Conservation (phyloP, 768 basidiomycete genomes). For the Xanthoconium purpureum region DNA sequence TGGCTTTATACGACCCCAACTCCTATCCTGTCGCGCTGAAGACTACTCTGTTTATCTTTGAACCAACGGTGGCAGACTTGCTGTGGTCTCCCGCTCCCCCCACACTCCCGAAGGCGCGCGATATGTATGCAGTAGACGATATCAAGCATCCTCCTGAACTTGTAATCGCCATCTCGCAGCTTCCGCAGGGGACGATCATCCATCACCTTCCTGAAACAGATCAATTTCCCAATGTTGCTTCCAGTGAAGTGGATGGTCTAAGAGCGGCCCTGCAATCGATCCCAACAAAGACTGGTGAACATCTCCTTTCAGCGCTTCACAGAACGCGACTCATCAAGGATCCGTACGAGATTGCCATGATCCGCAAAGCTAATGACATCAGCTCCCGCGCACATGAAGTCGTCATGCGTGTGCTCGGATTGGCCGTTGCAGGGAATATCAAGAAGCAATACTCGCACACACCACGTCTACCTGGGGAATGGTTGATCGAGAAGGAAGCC, state of each 20-base stretch:
- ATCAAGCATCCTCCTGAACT: conserved; percentile 52
- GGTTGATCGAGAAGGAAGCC: conserved; percentile 88
- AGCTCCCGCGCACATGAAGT: conserved; percentile 88
- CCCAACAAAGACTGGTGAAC: conserved; percentile 27
- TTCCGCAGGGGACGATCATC: conserved; percentile 53
- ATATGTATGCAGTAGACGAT: conserved; percentile 57
- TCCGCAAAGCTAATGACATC: conserved; percentile 79
- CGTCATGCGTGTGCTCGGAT: conserved; percentile 87
- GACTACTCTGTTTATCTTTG: conserved; percentile 74
- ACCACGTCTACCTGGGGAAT: conserved; percentile 69
- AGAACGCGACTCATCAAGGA: conserved; percentile 78
- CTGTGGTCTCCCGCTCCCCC: conserved; percentile 91
- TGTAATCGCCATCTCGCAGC: conserved; percentile 41
- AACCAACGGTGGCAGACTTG: conserved; percentile 65
- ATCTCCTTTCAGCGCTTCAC: conserved; percentile 79
- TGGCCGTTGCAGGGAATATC: conserved; percentile 60
- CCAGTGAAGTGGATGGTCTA: conserved; percentile 8
- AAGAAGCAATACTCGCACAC: conserved; percentile 38
- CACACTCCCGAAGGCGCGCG: conserved; percentile 53
- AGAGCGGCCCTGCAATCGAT: not conserved
- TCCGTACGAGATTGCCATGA: conserved; percentile 64
- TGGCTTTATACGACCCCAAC: conserved; percentile 53
- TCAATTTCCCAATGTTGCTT: conserved; percentile 19
- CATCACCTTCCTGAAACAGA: conserved; percentile 56
- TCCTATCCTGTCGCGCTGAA: conserved; percentile 29